phyloP scores from a whole-genome alignment of 73 alveolate species.

The Durusdinium trenchii region DNA sequence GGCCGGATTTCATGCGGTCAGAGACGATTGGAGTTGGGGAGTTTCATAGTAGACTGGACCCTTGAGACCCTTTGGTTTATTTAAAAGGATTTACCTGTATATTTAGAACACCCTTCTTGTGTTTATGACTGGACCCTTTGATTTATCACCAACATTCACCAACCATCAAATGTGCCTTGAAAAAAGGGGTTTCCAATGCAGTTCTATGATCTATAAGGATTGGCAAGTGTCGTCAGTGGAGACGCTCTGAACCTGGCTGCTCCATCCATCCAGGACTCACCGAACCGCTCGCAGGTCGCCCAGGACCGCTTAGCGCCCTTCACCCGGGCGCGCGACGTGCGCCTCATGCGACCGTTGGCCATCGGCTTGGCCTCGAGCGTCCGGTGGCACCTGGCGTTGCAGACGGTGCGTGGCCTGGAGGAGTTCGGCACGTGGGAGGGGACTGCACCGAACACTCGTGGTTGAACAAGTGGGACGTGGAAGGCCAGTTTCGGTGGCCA shows the following conservation, averaged over 20 bases:
- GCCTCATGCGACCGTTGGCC: conserved; percentile 27
- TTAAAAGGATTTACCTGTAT: neutral
- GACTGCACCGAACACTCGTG: too few species aligned
- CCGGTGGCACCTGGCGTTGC: conserved; percentile 25
- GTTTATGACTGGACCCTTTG: too few species aligned
- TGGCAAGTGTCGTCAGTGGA: too few species aligned
- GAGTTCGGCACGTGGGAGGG: too few species aligned
- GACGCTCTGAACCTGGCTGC: too few species aligned
- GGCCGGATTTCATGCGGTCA: neutral
- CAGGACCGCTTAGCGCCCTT: conserved; percentile 44
- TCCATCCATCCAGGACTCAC: neutral
- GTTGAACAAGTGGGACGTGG: neutral
- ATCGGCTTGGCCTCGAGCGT: conserved; percentile 32
- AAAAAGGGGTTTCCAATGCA: too few species aligned
- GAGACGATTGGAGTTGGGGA: neutral
- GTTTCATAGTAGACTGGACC: neutral
- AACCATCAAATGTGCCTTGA: too few species aligned
- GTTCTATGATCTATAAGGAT: too few species aligned
- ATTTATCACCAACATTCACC: too few species aligned
- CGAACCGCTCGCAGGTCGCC: conserved; percentile 22
- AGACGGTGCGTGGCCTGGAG: conserved; percentile 33
- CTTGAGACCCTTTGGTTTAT: neutral
- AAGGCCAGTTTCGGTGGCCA: neutral
- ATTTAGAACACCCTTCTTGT: neutral
- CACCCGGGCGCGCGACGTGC: conserved; percentile 50